Conservation (phyloP, 2,329 filamentous ascomycete genomes). For the Apiospora malaysiana region DNA sequence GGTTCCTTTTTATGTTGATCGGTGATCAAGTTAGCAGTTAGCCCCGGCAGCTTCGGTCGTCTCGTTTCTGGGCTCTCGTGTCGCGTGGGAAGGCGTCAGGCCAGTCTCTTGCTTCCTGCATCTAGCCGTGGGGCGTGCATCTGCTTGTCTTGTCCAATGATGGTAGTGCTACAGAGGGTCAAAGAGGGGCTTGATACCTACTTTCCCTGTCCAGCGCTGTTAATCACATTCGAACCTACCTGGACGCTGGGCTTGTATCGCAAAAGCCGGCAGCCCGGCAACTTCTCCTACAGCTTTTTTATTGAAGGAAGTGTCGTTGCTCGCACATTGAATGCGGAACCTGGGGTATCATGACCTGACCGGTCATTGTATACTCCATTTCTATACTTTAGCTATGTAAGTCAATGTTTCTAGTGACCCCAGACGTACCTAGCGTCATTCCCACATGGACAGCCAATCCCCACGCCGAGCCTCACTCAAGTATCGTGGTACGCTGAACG, state of each 20-base stretch:
- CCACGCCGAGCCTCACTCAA: slow-evolving; percentile 10
- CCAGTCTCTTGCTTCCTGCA: slow-evolving; percentile 7
- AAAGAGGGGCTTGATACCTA: background rate
- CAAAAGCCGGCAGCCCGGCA: background rate
- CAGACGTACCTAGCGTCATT: background rate
- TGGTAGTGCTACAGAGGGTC: background rate
- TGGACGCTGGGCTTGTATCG: background rate
- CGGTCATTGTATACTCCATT: background rate
- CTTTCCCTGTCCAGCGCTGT: background rate
- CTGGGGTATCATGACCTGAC: background rate
- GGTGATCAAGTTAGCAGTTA: slow-evolving; percentile 11
- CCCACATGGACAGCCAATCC: background rate
- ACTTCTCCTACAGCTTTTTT: background rate
- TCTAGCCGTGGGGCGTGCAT: background rate
- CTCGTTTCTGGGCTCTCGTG: too few species aligned
- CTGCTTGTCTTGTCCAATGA: background rate
- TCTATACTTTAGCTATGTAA: background rate
- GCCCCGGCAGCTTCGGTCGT: slow-evolving; percentile 15
- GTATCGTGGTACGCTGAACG: background rate
- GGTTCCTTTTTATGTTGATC: background rate
- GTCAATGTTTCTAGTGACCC: slow-evolving; percentile 1
- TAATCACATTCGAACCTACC: background rate
- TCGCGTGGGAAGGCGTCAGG: slow-evolving; percentile 17
- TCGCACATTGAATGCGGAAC: background rate
- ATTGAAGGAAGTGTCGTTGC: background rate